These are phyloP conservation scores for Trichoderma virens DNA, from an alignment of 495 filamentous ascomycete species.

Conservation along the genomic window DNA sequence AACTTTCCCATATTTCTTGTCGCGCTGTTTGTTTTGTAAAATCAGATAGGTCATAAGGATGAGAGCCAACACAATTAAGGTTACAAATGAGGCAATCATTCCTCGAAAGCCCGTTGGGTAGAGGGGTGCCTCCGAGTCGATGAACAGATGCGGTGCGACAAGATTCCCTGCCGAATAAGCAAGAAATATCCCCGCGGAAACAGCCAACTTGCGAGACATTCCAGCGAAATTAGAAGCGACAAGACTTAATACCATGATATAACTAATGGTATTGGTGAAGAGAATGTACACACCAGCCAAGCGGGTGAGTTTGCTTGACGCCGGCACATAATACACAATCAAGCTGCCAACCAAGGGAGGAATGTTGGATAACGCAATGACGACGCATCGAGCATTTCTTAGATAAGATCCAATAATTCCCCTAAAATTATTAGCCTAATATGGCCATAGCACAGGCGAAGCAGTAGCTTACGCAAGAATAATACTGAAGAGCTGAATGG, in stretches of 20 bases:
- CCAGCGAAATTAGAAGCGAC: neutral
- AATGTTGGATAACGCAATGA: neutral
- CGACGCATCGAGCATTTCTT: neutral
- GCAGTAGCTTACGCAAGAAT: neutral
- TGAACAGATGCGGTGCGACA: neutral
- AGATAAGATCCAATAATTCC: neutral
- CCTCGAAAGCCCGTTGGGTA: neutral
- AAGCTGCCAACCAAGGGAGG: neutral
- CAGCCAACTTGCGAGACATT: neutral
- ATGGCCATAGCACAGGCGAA: neutral
- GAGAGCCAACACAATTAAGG: neutral
- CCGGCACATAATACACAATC: neutral
- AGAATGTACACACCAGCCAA: conserved; percentile 8
- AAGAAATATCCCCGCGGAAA: neutral
- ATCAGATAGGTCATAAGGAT: neutral
- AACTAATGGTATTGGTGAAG: conserved; percentile 6
- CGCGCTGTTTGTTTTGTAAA: neutral
- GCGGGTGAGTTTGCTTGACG: neutral
- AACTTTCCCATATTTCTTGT: neutral
- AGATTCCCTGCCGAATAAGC: neutral
- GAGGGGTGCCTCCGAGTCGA: neutral
- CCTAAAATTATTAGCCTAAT: neutral
- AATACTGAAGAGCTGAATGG: conserved; percentile 11
- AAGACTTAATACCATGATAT: conserved; percentile 8
- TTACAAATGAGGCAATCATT: conserved; percentile 1